Base-by-base conservation (phyloP, 257 asterid genomes). In the Anisodus acutangulus region DNA sequence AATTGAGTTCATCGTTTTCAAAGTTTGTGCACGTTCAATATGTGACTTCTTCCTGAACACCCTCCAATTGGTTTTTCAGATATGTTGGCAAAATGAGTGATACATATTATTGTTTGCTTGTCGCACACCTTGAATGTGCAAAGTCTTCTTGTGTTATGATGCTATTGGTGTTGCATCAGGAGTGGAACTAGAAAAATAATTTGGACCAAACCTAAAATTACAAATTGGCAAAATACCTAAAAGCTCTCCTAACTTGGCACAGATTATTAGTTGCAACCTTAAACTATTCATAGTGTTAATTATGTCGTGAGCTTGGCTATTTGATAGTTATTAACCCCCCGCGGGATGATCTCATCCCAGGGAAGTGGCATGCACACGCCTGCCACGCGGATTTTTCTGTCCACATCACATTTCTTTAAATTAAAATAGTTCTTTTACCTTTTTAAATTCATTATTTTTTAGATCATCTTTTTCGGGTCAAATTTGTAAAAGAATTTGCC, bases 81-180 rank as follows among this genome's bases (percentile, higher is more conserved):
- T 78, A 51, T 78, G 4, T 53, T 78, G 45, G 64, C 26, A 78
- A 78, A 78, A 31, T 22, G 26, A 51, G 49, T 78, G 26, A 49
- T 78, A 51, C n/a, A 13, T 31, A 53, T 31, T 53, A 26, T 51
- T 78, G 13, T 26, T 78, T 49, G 43, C 81, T 16, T 26, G 26
- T 35, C 31, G 11, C 26, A 2, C 64, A 53, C 64, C 81, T 74
- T 78, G 64, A 53, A 78, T 53, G 81, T 76, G 11, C 22, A 22
- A 76, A n/a, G 47, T 51, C 64, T 59, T 17, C 66, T 78, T 3
- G 47, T 26, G 26, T 78, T 78, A 53, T 78, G 47, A 54, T 53
- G 57, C 81, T 78, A 53, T 78, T 78, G 81, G 64, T 78, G 64
- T 78, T 53, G 8, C 49, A 78, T 53, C 64, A 78, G 3, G 64